Percentiles rank a stretch among this genome's conserved stretches.
Evolutionary conservation across 306 rosid species (phyloP).

Genomic region (Canavalia gladiata): DNA sequence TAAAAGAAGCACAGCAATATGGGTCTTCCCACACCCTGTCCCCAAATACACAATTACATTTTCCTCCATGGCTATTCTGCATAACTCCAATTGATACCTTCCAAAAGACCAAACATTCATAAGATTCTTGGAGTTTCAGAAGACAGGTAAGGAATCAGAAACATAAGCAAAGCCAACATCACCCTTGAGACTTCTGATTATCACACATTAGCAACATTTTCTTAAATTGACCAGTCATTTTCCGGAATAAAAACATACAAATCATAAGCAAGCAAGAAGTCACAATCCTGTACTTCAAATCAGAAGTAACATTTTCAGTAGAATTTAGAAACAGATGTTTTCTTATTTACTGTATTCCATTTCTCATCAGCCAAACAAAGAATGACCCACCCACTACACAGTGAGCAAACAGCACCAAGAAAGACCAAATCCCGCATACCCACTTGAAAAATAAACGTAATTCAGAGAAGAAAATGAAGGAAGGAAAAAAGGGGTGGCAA

Average conservation of each 20-base stretch:
- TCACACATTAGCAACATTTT: neutral
- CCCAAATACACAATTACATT: slow-evolving; percentile 88
- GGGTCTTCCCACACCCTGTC: slow-evolving; percentile 98
- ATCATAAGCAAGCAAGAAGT: neutral
- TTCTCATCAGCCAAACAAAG: slow-evolving; percentile 38
- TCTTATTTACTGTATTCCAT: neutral
- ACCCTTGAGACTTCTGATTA: neutral
- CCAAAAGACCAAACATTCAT: slow-evolving; percentile 44
- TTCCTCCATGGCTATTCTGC: slow-evolving; percentile 88
- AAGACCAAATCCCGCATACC: slow-evolving; percentile 22
- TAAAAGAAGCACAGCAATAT: slow-evolving; percentile 86
- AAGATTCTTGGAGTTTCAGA: slow-evolving; percentile 21
- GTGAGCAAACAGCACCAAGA: slow-evolving; percentile 29
- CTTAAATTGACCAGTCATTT: neutral
- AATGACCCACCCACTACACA: neutral
- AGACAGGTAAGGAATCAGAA: slow-evolving; percentile 8
- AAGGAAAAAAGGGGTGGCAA: neutral
- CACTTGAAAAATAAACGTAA: slow-evolving; percentile 23
- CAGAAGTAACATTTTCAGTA: neutral
- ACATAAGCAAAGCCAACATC: slow-evolving; percentile 30
- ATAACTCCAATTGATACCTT: slow-evolving; percentile 89
- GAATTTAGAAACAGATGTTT: slow-evolving; percentile 9
- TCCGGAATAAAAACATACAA: slow-evolving; percentile 10
- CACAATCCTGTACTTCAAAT: slow-evolving; percentile 5
- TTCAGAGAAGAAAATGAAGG: neutral